Evolutionary conservation across 352 stramenopile genomes (phyloP), one percentile per base, ranked within the genome.

Genomic region (Globisporangium perplexum): DNA sequence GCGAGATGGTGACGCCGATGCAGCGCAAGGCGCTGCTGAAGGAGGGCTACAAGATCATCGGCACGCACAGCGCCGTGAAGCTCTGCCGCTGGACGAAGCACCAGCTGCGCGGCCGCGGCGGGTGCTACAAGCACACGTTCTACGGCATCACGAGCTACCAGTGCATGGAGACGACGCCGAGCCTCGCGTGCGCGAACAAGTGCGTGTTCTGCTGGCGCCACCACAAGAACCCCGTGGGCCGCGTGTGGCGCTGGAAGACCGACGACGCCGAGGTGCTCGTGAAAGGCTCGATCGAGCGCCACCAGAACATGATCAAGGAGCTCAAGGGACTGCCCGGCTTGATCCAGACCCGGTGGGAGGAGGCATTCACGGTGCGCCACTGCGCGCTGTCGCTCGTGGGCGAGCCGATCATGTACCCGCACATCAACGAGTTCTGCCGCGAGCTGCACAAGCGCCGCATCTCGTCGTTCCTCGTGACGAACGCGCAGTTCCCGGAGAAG

Each of bases 111-210:
- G 96, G 97, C 22, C 82, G 96, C 43, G 96, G 96, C 41, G 96
- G 96, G 18, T 99, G 96, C 71, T 99, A 99, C 82, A 99, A 99
- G 70, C 97, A 99, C 66, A 98, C 94, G 18, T 98, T 98, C 69
- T 99, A 99, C 66, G 96, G 96, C n/a, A 99, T 99, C 60, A 99
- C 94, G 33, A 97, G 81, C 50, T 98, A 98, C 65, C 95, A 99
- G 75, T 99, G 96, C 67, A 99, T 99, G 96, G 97, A 99, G 76
- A 97, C 93, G 17, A 99, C 97, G 20, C 96, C 97, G 10, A 97
- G 83, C 63, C 63, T 99, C 8, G 96, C 97, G 17, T 99, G 97
- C 71, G 97, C 96, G 23, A 99, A 99, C 75, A 99, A 98, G 74
- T 99, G 97, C 54, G 85, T 96, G 8, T 99, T 99, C 71, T 98